A percentile compares a stretch with the other conserved stretches of the same genome.
phyloP scores from a whole-genome alignment of 2,329 filamentous ascomycete genomes.

The Ceratocystiopsis minuta region DNA sequence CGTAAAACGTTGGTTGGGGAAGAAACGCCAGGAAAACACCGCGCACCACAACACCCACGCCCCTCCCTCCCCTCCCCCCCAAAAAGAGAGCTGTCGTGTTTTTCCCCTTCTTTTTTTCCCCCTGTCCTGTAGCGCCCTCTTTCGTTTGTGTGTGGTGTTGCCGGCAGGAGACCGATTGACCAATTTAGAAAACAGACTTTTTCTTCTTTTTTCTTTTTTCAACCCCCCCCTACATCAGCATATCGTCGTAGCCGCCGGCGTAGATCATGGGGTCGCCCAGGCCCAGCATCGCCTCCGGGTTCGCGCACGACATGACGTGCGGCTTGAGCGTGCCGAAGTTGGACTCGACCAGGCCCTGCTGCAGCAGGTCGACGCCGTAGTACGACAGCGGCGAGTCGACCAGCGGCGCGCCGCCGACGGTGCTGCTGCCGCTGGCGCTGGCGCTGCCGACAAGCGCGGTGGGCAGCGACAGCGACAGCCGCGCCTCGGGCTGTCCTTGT shows the following conservation, averaged over 20 bases:
- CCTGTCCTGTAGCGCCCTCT: no score
- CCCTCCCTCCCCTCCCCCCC: no score
- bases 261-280: slow-evolving; percentile 42
- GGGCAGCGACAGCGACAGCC: not conserved
- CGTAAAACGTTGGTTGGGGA: no score
- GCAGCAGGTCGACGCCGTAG: slow-evolving; percentile 27
- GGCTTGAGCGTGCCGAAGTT: slow-evolving; percentile 38
- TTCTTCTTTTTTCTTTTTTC: not conserved
- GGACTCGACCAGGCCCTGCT: slow-evolving; percentile 31
- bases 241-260: slow-evolving; percentile 29
- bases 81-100: no score
- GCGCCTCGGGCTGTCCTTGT: not conserved
- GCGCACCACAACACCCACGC: no score
- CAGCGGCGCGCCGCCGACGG: slow-evolving; percentile 1
- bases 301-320: slow-evolving; percentile 31
- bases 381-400: slow-evolving; percentile 10
- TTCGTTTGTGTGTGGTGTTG: no score
- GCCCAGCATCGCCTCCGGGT: slow-evolving; percentile 37
- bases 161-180: no score
- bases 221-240: slow-evolving; percentile 13
- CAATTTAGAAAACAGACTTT: no score
- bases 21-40: no score
- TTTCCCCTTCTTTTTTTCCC: no score
- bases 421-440: not conserved
- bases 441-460: no score